Evolutionary conservation across 2,329 filamentous ascomycete species (phyloP), one percentile per base, ranked within the genome.

Genomic region (Aquanectria penicillioides): DNA sequence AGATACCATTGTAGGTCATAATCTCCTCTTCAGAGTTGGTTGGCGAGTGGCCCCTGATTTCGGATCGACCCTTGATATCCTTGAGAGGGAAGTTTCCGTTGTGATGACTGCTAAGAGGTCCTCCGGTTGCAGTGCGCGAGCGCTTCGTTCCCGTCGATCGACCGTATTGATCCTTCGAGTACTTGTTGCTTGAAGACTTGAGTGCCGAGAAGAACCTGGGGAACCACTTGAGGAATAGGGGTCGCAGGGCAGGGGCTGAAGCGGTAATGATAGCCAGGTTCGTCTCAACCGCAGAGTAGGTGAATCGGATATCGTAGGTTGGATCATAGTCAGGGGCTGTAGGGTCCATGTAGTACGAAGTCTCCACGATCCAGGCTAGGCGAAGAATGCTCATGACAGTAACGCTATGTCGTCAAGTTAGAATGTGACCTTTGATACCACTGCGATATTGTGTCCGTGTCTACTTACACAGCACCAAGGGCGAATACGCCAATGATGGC

Each of bases 401-500:
- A 18, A 76, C 74, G 3, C 74, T 77, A 7, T 8, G 25, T 6
- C 1, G 5, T 13, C 4, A 6, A 22, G 51, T 62, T 15, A 63
- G 43, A 5, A 43, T 18, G n/a, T 11, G 12, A 1, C n/a, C 12
- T 15, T 20, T 13, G 18, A 20, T 28, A 13, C n/a, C 20, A 10
- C 6, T 44, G 13, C 2, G 1, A 29, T 1, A 9, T 11, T 15
- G n/a, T 8, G n/a, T 10, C 17, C 8, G 15, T 15, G 8, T 22
- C 15, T n/a, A 73, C 75, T 71, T 62, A 77, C 75, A 74, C 52
- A 17, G 59, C 65, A 37, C 78, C 78, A 2, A 80, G 62, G 18
- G 73, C 59, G 57, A 80, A 80, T 10, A 80, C 73, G 17, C 70
- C 65, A 44, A 80, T 71, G 7, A 80, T 69, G 9, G 76, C 77